Evolutionary conservation across 495 filamentous ascomycete species (phyloP).

Genomic region (Aspergillus sclerotiicarbonarius): DNA sequence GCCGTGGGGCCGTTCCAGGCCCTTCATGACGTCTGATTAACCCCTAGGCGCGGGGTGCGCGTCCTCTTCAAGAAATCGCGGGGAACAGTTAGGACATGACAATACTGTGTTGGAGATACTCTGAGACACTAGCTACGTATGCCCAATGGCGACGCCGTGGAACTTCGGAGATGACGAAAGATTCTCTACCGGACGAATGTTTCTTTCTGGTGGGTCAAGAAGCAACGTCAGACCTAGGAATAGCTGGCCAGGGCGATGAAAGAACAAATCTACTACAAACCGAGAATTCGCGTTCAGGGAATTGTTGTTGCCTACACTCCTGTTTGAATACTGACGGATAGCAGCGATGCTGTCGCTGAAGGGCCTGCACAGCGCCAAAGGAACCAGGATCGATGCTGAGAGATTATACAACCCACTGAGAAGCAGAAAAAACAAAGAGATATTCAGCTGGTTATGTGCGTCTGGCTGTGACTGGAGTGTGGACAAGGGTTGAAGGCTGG

Average conservation of each 20-base stretch:
- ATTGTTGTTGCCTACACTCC: neutral
- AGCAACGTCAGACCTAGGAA: neutral
- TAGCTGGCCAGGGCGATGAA: no score
- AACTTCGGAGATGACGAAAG: neutral
- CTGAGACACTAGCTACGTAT: neutral
- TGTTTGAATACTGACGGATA: neutral
- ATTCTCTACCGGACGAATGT: neutral
- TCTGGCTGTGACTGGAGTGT: no score
- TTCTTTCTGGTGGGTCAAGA: neutral
- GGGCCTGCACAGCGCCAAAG: neutral
- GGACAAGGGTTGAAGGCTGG: no score
- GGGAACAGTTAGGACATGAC: neutral
- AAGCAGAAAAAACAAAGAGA: neutral
- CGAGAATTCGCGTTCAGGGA: no score
- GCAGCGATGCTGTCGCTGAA: neutral
- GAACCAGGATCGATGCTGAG: neutral
- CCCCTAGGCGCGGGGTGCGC: neutral
- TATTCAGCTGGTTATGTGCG: neutral
- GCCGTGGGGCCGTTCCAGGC: neutral
- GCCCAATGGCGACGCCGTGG: neutral
- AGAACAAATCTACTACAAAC: no score
- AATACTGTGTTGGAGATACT: neutral
- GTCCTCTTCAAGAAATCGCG: neutral
- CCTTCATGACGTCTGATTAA: neutral
- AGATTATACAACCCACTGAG: neutral